Evolutionary conservation across 306 rosid species (phyloP), one percentile per base, ranked within the genome.

Genomic region (Quercus cerris): DNA sequence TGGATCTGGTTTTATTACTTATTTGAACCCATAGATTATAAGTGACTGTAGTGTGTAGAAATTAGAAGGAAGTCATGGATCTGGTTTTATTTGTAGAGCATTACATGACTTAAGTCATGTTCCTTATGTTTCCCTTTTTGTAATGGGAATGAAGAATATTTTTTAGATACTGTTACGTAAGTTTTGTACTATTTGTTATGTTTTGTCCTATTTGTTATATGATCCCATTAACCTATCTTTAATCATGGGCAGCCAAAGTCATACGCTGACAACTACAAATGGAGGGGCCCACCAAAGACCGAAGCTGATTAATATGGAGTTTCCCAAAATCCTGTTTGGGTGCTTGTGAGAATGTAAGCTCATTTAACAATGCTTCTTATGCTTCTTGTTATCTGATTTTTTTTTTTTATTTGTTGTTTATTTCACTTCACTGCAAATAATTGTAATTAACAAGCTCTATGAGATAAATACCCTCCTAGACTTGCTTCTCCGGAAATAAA

Each of bases 191-290:
- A 25, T 23, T 23, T 23, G 23, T 23, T 23, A 23, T 23, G 1
- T 30, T 30, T 30, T 30, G 31, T 30, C 31, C 30, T 2, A 27
- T 28, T 28, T 28, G 30, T 70, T n/a, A 22, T 5, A 8, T 63
- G 59, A 27, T 5, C 18, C 19, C 27, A 12, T 75, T 78, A 10
- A 49, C 54, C 54, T 13, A 28, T 11, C 54, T 23, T 33, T 18
- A 13, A 38, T 76, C 17, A 31, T 58, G 20, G 27, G 76, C 70
- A 84, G 82, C 80, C 38, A 15, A 81, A 75, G 75, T 68, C 84
- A 31, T 81, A 86, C 56, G 87, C 83, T 31, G 77, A 84, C 41
- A 84, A 86, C 82, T 84, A 84, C 81, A 86, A 84, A 75, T 78
- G 87, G 84, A 84, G 72, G 61, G 85, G 81, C 17, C 84, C 70